Evolutionary conservation across 257 asterid genomes (phyloP), one percentile per base, ranked within the genome.

Genomic region (Rauvolfia tetraphylla): DNA sequence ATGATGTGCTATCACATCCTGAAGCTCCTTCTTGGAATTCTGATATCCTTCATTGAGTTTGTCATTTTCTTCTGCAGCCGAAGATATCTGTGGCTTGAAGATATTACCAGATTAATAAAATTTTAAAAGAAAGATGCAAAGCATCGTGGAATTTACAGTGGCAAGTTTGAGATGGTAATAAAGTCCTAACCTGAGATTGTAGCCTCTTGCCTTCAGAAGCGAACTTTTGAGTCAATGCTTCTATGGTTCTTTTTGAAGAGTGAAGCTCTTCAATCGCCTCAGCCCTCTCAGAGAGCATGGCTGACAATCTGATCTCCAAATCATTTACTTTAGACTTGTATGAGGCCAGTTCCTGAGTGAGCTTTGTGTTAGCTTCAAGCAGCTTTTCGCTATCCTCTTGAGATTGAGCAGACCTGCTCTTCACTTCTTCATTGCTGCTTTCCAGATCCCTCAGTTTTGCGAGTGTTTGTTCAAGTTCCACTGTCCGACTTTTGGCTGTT

Each of bases 1-100:
- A 51, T 91, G 97, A 49, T 81, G 77, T 44, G 76, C 66, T 70
- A 92, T 88, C 75, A 85, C 87, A 53, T 81, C 78, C 76, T 90
- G 89, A 71, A 92, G 97, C 71, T 95, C 98, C 85, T 85, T 88
- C 88, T 84, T 90, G 46, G 97, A 82, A 79, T 69, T 87, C 75
- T 92, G 88, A 80, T 86, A 86, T 71, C 92, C 83, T 87, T 93
- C 95, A 22, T 79, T 84, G 34, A 92, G 93, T 82, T 57, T 76
- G 78, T 81, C 89, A 75, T 89, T 95, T 81, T 95, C 97, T 75
- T 91, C 92, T 86, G 84, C 82, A 20, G 87, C 83, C 58, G 96
- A 89, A 74, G 96, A 88, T 82, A 92, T 84, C 97, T 90, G 93
- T 42, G 79, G 68, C 56, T 73, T 39, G 65, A 67, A 62, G 27